Evolutionary conservation across 2,329 filamentous ascomycete genomes (phyloP), one percentile per base, ranked within the genome.

Genomic region (Pseudonectria buxi): DNA sequence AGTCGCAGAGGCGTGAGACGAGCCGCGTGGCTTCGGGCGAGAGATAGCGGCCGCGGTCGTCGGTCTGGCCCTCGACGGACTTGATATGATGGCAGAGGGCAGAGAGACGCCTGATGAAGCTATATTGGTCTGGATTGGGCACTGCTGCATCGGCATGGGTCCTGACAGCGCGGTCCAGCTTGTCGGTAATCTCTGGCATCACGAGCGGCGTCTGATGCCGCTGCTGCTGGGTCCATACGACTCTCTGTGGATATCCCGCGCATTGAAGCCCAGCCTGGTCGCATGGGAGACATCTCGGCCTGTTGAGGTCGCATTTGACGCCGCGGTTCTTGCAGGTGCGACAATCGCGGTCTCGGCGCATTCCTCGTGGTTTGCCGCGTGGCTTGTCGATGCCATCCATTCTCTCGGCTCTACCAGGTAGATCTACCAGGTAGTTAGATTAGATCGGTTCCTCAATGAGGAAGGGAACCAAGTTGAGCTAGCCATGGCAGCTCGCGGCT

Each of bases 201-300:
- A 12, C 15, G 24, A 13, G 24, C 10, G 14, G 15, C 11, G 26
- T 10, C 11, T 4, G 2, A 27, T 11, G 12, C 13, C 18, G 18
- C 5, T 29, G 30, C 15, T 43, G 40, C 2, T 37, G 45, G 0
- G 50, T 40, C 57, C 57, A 60, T 2, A 59, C 47, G 12, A 59
- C 49, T 11, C 57, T 41, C 39, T 54, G 52, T 10, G 54, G 50
- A 29, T 60, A 60, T 4, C 52, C 57, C 25, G 52, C 55, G 28
- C 57, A 59, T 2, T 36, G 13, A 7, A 58, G 26, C 1, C 51
- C 55, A 3, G 54, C 50, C 32, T 56, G 36, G n/a, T 49, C 41
- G 32, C 51, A 55, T 4, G 50, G 49, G 10, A 40, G 39, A 18
- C 53, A 55, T 26, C 41, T 45, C 5, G 53, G 52, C 6, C 53